Evolutionary conservation across 1,284 basidiomycete genomes (phyloP).

Genomic region (Amylostereum chailletii): DNA sequence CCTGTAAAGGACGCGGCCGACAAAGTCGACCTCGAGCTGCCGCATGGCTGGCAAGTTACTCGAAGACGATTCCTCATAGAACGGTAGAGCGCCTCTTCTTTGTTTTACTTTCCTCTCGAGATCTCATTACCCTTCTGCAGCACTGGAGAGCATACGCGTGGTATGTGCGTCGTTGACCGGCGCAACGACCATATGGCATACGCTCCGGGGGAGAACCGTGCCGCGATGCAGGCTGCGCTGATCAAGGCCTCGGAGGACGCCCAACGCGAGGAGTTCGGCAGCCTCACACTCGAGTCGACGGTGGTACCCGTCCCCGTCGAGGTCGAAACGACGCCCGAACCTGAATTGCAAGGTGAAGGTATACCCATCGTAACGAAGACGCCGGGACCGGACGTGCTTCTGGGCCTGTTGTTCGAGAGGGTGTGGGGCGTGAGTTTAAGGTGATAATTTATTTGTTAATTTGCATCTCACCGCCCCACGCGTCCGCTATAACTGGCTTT

Average conservation of each 20-base stretch:
- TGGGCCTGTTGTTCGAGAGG: conserved; percentile 39
- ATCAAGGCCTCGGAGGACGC: not conserved
- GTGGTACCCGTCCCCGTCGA: conserved; percentile 46
- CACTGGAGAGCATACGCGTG: conserved; percentile 50
- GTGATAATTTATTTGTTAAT: no score
- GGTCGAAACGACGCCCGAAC: conserved; percentile 25
- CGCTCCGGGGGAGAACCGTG: conserved; percentile 53
- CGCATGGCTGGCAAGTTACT: conserved; percentile 45
- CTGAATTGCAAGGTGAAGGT: conserved; percentile 22
- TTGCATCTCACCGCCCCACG: no score
- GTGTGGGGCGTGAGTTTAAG: conserved; percentile 42
- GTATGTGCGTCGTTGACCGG: conserved; percentile 69
- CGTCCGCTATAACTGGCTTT: no score
- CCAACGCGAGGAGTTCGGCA: conserved; percentile 25
- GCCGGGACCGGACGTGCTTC: conserved; percentile 43
- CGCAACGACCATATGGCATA: conserved; percentile 52
- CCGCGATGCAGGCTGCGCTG: conserved; percentile 46
- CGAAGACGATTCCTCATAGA: conserved; percentile 57
- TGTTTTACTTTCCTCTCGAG: not conserved
- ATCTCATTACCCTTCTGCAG: conserved; percentile 16
- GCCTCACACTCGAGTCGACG: conserved; percentile 37
- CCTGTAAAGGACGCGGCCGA: conserved; percentile 26
- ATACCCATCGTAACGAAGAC: conserved; percentile 48
- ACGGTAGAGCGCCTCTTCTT: conserved; percentile 32
- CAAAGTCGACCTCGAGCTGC: conserved; percentile 21